A percentile compares a stretch with the other conserved stretches of the same genome.
Evolutionary conservation across 2,329 filamentous ascomycete species (phyloP).

Genomic region (Aspergillus nomiae): DNA sequence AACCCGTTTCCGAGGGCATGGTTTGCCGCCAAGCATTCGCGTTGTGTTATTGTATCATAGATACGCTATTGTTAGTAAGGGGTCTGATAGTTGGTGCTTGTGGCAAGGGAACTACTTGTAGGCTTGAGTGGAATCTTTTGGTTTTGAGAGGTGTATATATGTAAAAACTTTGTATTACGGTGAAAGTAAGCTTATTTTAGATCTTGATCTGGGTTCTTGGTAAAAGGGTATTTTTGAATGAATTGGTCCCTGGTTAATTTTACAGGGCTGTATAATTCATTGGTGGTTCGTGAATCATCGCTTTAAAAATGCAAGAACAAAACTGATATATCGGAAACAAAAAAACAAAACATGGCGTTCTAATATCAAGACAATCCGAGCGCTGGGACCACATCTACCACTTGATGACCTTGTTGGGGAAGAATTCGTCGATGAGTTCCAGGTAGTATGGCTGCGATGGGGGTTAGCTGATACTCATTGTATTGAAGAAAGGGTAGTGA

Average conservation of each 20-base stretch:
- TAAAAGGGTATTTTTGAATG: background rate
- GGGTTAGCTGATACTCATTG: constrained; percentile 16
- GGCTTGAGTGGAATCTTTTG: background rate
- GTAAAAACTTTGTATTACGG: too few species aligned
- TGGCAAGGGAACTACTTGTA: background rate
- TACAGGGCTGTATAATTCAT: background rate
- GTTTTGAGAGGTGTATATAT: background rate
- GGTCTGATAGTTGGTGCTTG: background rate
- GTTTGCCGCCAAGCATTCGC: background rate
- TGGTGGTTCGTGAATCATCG: constrained; percentile 12
- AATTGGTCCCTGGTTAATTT: background rate
- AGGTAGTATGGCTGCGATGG: constrained; percentile 65
- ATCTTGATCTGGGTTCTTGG: background rate
- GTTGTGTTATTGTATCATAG: background rate
- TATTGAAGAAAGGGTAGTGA: background rate
- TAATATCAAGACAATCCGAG: background rate
- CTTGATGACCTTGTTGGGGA: constrained; percentile 66
- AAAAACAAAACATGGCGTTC: background rate
- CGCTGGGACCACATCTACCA: constrained; percentile 55
- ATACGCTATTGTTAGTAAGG: background rate
- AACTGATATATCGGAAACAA: background rate
- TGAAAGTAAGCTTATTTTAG: background rate
- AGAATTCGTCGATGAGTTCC: constrained; percentile 74
- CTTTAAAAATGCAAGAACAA: constrained; percentile 9
- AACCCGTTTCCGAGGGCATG: constrained; percentile 12